phyloP scores from a whole-genome alignment of 345 rosid genomes.

The Hibiscus syriacus region DNA sequence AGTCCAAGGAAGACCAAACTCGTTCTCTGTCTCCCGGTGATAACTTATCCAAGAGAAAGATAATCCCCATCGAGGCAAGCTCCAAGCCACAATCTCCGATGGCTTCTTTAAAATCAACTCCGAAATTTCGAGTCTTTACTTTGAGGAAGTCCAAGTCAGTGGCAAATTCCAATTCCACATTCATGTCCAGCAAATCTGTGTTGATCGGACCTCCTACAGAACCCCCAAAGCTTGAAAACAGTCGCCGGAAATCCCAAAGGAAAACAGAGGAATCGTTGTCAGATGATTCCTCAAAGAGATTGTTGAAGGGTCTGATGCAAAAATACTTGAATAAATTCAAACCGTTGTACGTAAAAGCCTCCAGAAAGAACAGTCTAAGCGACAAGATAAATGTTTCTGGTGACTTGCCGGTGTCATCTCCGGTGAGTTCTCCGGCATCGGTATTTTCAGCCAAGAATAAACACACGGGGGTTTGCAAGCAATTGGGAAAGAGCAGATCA shows the following conservation, averaged over 20 bases:
- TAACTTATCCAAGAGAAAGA: conserved; percentile 48
- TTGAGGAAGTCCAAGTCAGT: conserved; percentile 48
- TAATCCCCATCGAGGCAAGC: conserved; percentile 58
- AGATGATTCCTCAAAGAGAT: conserved; percentile 31
- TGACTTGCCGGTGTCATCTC: conserved; percentile 25
- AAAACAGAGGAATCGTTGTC: conserved; percentile 18
- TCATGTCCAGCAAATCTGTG: conserved; percentile 16
- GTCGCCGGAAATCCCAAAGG: conserved; percentile 12
- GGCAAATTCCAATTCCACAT: conserved; percentile 12
- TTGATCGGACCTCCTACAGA: conserved; percentile 5
- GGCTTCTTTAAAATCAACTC: conserved; percentile 52
- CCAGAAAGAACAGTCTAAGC: conserved; percentile 28
- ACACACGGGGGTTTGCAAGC: conserved; percentile 38
- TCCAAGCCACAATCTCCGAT: conserved; percentile 58
- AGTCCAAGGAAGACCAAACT: conserved; percentile 10
- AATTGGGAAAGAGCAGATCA: conserved; percentile 70
- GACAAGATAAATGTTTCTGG: conserved; percentile 25
- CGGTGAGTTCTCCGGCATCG: conserved; percentile 38
- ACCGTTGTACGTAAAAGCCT: conserved; percentile 51
- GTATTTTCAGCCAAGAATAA: conserved; percentile 27
- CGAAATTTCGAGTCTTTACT: conserved; percentile 44
- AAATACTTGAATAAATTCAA: conserved; percentile 61
- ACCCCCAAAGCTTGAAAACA: conserved; percentile 17
- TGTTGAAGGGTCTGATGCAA: conserved; percentile 40
- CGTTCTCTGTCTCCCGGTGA: conserved; percentile 27